phyloP scores from a whole-genome alignment of 805 yeast genomes.

The Debaryomyces prosopidis region DNA sequence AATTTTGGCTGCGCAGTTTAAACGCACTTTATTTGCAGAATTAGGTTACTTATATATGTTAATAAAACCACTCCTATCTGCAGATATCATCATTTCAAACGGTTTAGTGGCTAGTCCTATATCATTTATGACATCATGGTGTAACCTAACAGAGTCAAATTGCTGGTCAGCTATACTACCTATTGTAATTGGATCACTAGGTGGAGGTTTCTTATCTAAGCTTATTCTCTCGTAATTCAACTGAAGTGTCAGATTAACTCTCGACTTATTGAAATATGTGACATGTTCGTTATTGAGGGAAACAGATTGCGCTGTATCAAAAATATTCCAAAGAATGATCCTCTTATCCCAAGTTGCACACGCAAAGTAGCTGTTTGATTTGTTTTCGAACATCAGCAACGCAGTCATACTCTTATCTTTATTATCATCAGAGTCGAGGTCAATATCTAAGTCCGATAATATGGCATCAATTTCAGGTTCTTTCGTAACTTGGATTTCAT shows the following conservation, averaged over 20 bases:
- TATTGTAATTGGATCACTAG: neutral
- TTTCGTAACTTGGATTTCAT: slow-evolving; percentile 18
- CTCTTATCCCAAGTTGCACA: slow-evolving; percentile 28
- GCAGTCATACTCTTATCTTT: slow-evolving; percentile 13
- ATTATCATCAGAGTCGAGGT: slow-evolving; percentile 16
- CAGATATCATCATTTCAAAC: slow-evolving; percentile 61
- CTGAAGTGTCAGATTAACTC: slow-evolving; percentile 11
- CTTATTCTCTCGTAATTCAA: slow-evolving; percentile 13
- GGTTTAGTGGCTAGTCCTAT: slow-evolving; percentile 50
- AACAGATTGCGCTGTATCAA: slow-evolving; percentile 15
- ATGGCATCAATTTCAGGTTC: slow-evolving; percentile 17
- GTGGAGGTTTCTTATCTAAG: neutral
- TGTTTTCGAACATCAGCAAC: slow-evolving; percentile 5
- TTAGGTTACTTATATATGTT: slow-evolving; percentile 50
- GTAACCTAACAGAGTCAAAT: slow-evolving; percentile 33
- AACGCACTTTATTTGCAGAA: too few relatives aligned
- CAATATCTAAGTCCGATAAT: slow-evolving; percentile 4
- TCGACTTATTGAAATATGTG: slow-evolving; percentile 8
- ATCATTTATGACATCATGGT: slow-evolving; percentile 52
- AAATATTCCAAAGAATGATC: slow-evolving; percentile 28
- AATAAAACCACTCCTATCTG: slow-evolving; percentile 65
- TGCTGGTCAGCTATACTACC: slow-evolving; percentile 22
- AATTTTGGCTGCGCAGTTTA: too few relatives aligned
- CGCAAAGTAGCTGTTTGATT: slow-evolving; percentile 14
- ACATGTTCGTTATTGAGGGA: slow-evolving; percentile 4